Evolutionary conservation across 106 monocot species (phyloP), one percentile per base, ranked within the genome.

Genomic region (Acanthochlamys bracteata): DNA sequence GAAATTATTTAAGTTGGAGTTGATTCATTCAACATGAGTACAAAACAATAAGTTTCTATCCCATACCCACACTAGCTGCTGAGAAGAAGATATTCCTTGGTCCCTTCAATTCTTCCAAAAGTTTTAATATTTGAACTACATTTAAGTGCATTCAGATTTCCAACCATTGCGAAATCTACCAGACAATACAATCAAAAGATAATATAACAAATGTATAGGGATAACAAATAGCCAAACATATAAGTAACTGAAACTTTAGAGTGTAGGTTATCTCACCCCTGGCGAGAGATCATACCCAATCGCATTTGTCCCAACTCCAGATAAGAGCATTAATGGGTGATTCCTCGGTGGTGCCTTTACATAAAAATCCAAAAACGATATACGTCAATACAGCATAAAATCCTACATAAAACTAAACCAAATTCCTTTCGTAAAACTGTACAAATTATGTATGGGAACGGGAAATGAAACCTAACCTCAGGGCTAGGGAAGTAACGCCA

Each of bases 211-310:
- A 17, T 14, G 49, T 9, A 49, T 14, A 49, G 4, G 10, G 6
- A 49, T 2, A 49, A 17, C 49, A 49, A 14, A 12, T 4, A 17
- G 7, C 7, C 12, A 49, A 49, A 49, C 2, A 49, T 4, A 49
- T 1, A 12, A 1, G 49, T 49, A 14, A 49, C 17, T 1, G 49
- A 33, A 33, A 33, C 6, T 33, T 6, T 33, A 33, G 33, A 33
- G 33, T 33, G 49, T 49, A 49, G 15, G 10, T 17, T 42, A 57
- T n/a, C 71, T 94, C 52, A 96, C 95, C 64, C 77, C 82, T 25
- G 90, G 95, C 20, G 95, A 90, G 42, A 96, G 84, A 78, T 96
- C 90, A 68, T 78, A 96, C 57, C 95, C 95, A 39, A 96, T 83
- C 0, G 95, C 95, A 46, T 90, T 95, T 0, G 95, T 96, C 23